Percentiles rank a stretch among this genome's conserved stretches.
These are phyloP conservation scores for Penicillium sp. DNA, from an alignment of 2,329 filamentous ascomycete genomes.

Conservation along the genomic window DNA sequence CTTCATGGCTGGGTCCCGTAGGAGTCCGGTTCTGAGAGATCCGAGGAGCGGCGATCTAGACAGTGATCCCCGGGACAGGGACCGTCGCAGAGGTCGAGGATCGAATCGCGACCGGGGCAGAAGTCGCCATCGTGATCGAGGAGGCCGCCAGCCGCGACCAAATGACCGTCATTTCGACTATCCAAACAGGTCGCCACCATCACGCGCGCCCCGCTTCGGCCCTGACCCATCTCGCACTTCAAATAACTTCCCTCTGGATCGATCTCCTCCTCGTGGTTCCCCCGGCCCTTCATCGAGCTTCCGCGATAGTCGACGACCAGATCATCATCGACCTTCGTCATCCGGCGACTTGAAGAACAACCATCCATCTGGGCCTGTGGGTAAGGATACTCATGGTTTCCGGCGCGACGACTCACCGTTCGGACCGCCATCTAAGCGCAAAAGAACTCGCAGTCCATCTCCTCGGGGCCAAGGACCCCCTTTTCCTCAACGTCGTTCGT, in stretches of 20 bases:
- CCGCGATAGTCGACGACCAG: constrained; percentile 31
- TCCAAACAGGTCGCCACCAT: constrained; percentile 47
- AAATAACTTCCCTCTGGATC: constrained; percentile 39
- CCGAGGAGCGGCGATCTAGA: constrained; percentile 56
- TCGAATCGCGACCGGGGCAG: constrained; percentile 45
- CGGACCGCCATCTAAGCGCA: constrained; percentile 44
- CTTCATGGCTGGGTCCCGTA: constrained; percentile 58
- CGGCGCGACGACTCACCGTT: constrained; percentile 41
- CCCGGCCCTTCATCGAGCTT: constrained; percentile 33
- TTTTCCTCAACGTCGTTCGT: constrained; percentile 34
- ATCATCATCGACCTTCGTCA: constrained; percentile 33
- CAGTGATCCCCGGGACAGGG: constrained; percentile 45
- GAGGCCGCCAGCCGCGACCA: constrained; percentile 42
- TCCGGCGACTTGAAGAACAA: constrained; percentile 31
- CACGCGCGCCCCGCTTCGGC: constrained; percentile 41
- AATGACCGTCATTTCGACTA: constrained; percentile 48
- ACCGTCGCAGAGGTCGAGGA: constrained; percentile 51
- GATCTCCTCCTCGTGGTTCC: constrained; percentile 36
- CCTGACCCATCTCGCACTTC: constrained; percentile 39
- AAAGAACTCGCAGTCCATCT: constrained; percentile 51
- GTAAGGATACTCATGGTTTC: constrained; percentile 30
- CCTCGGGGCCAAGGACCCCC: constrained; percentile 33
- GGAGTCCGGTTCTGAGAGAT: constrained; percentile 58
- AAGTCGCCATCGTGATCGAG: constrained; percentile 49
- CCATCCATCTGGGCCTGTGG: constrained; percentile 27